Evolutionary conservation across 176 grass and related monocot genomes (phyloP), one percentile per base, ranked within the genome.

Genomic region (Carex pumila): DNA sequence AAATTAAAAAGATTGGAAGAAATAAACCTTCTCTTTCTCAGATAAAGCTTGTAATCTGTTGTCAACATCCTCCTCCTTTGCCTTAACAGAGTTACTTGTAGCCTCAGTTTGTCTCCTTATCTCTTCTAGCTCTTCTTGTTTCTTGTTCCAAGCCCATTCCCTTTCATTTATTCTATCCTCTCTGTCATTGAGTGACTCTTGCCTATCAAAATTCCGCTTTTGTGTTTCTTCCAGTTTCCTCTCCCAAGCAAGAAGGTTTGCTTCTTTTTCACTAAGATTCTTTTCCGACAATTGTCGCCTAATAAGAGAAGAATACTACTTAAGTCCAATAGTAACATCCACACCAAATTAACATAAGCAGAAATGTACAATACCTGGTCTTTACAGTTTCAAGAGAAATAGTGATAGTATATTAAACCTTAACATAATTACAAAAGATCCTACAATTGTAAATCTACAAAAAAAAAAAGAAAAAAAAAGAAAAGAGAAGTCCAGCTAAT

Each of bases 151-250:
- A 85, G 88, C 62, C 53, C 82, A 66, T 58, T 95, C 89, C 18
- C 75, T 90, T 47, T 87, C 72, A 10, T 98, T 98, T 81, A 93
- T 91, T 56, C 89, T 93, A 82, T 98, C 91, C 84, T 95, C 96
- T 85, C 89, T 86, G 66, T 92, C 93, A 86, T 95, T 98, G 65
- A 98, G 87, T 15, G 91, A 93, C 61, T 84, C 87, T 63, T 98
- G 96, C 64, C 92, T 85, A 36, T 95, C 93, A 86, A 82, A 74
- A 84, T 95, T 75, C 84, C 92, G 90, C 72, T 92, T 95, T 67
- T 98, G 96, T 78, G 89, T 93, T 79, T 98, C 93, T 77, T 93
- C 87, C 31, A 95, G 86, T 32, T 91, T 98, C 84, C 86, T 90
- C 56, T 98, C 96, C 96, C 93, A 95, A 60, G 89, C 89, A 59